Evolutionary conservation across 495 filamentous ascomycete species (phyloP).

Genomic region (Aspergillus carlsbadensis): DNA sequence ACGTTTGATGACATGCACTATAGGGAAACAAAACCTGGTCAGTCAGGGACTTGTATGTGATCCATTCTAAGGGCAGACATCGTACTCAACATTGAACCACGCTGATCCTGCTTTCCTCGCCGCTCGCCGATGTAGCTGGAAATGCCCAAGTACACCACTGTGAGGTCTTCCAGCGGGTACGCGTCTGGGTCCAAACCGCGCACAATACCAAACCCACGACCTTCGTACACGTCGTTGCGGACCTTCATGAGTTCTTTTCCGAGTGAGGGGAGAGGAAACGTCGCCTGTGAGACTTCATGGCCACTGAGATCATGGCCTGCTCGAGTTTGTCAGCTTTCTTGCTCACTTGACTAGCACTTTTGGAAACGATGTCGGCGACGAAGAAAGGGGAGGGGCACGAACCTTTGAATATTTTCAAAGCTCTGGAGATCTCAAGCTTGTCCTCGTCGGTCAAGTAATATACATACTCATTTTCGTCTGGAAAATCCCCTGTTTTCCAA

Average conservation of each 20-base stretch:
- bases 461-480: constrained; percentile 14
- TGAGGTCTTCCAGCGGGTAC: constrained; percentile 46
- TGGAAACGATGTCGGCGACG: too few species aligned
- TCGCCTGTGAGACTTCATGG: constrained; percentile 14
- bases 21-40: not conserved
- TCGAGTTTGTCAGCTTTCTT: constrained; percentile 3
- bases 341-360: not conserved
- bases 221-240: constrained; percentile 27
- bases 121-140: constrained; percentile 49
- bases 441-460: constrained; percentile 14
- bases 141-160: constrained; percentile 48
- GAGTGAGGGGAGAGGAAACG: constrained; percentile 21
- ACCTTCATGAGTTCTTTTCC: constrained; percentile 11
- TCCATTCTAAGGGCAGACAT: not conserved
- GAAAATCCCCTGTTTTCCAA: constrained; percentile 8
- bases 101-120: constrained; percentile 47
- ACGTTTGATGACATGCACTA: constrained; percentile 16
- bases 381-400: not conserved
- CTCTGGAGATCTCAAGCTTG: constrained; percentile 13
- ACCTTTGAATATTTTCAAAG: constrained; percentile 14
- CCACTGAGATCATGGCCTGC: constrained; percentile 7
- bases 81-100: constrained; percentile 17
- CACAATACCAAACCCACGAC: constrained; percentile 48
- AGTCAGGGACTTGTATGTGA: not conserved
- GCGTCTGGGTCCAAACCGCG: constrained; percentile 43